Evolutionary conservation across 768 basidiomycete genomes (phyloP), one percentile per base, ranked within the genome.

Genomic region (Suillus sp.): DNA sequence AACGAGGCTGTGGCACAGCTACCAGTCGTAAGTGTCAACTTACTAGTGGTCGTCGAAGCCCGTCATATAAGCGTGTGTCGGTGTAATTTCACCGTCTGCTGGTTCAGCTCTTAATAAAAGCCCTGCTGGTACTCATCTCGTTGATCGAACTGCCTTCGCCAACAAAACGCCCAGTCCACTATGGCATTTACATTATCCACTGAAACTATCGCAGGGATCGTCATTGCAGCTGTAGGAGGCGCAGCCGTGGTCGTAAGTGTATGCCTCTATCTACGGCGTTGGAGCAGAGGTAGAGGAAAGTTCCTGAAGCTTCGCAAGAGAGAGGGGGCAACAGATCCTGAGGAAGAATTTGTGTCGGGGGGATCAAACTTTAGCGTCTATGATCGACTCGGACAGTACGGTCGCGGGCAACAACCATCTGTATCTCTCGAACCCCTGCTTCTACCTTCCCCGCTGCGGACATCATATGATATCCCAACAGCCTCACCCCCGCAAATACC

Each of bases 351-450:
- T 11, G 22, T 38, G 18, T 56, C 55, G 16, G 22, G 37, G 2
- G 55, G 22, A 38, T 18, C 37, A 11, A 38, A 5, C 25, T 10
- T 56, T 5, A 18, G 10, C 8, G 18, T 56, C 25, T 9, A 9
- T 20, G 35, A 37, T 37, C 54, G 22, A 10, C 16, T 1, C 9
- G 55, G 20, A 2, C 16, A 18, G 20, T 47, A 62, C 22, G 54
- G 22, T 54, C 72, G 65, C 38, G 55, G 62, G 0, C 62, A 66
- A 38, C 66, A 53, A 7, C 63, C 56, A 37, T 74, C 73, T 11
- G 30, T 66, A 16, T 72, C 69, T 0, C 57, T 59, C 9, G 70
- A 76, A 18, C 70, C 74, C 14, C 67, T 75, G 40, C 64, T n/a
- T 59, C 62, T 54, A 30, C 60, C 67, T 6, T 67, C 61, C 59